Conservation (phyloP, 1,284 basidiomycete species). For the Trametes hirsuta region DNA sequence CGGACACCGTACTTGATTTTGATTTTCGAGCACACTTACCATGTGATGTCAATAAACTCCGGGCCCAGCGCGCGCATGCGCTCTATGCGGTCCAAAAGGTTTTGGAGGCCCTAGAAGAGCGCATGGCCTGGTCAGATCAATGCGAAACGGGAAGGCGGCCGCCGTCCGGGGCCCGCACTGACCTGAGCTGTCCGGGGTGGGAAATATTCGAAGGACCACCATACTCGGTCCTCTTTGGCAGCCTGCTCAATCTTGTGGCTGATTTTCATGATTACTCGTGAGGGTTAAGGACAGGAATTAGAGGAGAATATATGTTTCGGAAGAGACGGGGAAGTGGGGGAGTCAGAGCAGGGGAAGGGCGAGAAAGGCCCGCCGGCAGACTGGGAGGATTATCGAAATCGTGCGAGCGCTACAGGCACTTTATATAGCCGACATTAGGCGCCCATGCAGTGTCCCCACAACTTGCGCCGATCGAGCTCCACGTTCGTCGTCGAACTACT, state of each 20-base stretch:
- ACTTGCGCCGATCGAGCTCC: neutral
- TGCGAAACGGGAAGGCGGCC: conserved; percentile 19
- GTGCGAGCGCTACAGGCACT: conserved; percentile 7
- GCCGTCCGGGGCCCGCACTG: conserved; percentile 24
- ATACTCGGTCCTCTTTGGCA: conserved; percentile 79
- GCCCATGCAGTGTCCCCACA: conserved; percentile 8
- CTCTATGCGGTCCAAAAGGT: conserved; percentile 95
- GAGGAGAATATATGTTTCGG: conserved; percentile 19
- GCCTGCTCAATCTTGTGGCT: conserved; percentile 88
- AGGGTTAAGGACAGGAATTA: conserved; percentile 21
- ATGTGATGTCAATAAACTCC: conserved; percentile 98
- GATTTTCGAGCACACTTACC: conserved; percentile 49
- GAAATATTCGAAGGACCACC: conserved; percentile 98
- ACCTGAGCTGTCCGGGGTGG: conserved; percentile 95
- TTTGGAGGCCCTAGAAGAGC: conserved; percentile 79
- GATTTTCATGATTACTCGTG: conserved; percentile 74
- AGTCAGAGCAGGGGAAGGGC: conserved; percentile 17
- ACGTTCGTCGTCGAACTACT: neutral
- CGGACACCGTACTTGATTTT: conserved; percentile 10
- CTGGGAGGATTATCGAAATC: conserved; percentile 13
- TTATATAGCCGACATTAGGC: conserved; percentile 10
- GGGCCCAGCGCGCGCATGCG: conserved; percentile 96
- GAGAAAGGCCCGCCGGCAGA: neutral
- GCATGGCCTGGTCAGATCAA: conserved; percentile 8
- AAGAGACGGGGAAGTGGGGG: conserved; percentile 12